phyloP scores from a whole-genome alignment of 176 grass and related monocot species.

The Carex parvula region DNA sequence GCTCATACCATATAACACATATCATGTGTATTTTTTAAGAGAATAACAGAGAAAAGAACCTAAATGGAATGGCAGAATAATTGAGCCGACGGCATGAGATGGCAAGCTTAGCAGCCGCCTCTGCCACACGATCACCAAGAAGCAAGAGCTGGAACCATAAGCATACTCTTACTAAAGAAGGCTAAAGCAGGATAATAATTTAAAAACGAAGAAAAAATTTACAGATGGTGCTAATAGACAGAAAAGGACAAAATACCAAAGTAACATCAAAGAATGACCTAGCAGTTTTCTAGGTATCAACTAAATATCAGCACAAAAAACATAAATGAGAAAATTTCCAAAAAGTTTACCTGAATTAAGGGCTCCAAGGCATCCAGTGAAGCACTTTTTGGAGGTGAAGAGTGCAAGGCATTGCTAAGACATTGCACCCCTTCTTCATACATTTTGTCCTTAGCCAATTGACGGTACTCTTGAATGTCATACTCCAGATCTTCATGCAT shows the following conservation, averaged over 20 bases:
- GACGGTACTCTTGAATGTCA: constrained; percentile 7
- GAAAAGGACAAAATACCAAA: neutral
- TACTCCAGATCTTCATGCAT: constrained; percentile 20
- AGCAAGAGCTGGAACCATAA: constrained; percentile 20
- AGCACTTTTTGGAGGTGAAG: neutral
- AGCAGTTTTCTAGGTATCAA: neutral
- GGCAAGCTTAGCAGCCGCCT: neutral
- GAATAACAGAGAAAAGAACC: neutral
- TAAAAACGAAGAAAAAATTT: neutral
- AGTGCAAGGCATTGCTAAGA: constrained; percentile 6
- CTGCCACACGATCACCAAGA: constrained; percentile 26
- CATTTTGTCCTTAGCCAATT: constrained; percentile 7
- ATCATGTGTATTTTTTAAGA: neutral
- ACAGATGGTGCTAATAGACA: neutral
- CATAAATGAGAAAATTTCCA: neutral
- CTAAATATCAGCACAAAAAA: neutral
- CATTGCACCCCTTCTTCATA: constrained; percentile 13
- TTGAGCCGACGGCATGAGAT: neutral
- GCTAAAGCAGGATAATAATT: neutral
- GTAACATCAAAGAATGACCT: neutral
- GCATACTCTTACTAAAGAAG: neutral
- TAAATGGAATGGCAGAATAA: constrained; percentile 20
- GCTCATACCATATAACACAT: neutral
- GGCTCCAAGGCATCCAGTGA: constrained; percentile 20
- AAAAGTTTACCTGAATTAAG: constrained; percentile 20